Percentiles rank a stretch among this genome's conserved stretches.
phyloP scores from a whole-genome alignment of 2,329 filamentous ascomycete genomes.

The Huntiella moniliformis region DNA sequence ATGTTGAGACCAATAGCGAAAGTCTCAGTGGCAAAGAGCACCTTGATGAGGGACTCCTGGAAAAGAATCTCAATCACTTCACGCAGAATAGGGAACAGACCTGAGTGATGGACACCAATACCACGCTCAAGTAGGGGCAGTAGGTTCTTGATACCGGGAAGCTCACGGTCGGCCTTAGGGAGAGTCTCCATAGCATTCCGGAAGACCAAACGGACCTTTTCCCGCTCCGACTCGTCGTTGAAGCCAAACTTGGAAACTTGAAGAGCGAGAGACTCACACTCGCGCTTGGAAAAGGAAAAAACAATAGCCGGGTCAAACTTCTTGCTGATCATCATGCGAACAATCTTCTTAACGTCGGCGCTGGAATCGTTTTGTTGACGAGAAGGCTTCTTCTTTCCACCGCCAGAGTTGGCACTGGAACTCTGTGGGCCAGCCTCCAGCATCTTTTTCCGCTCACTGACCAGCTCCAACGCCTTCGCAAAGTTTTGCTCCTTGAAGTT shows the following conservation, averaged over 20 bases:
- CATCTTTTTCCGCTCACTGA: constrained; percentile 72
- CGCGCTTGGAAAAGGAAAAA: constrained; percentile 97
- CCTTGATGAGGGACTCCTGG: constrained; percentile 94
- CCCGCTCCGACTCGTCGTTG: constrained; percentile 91
- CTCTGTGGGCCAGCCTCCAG: constrained; percentile 50
- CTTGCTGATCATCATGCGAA: constrained; percentile 96
- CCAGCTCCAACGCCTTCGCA: constrained; percentile 80
- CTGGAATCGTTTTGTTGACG: constrained; percentile 48
- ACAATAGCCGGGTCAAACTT: constrained; percentile 97
- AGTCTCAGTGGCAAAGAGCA: constrained; percentile 92
- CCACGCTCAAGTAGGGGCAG: constrained; percentile 75
- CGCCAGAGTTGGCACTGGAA: constrained; percentile 30
- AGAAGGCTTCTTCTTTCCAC: constrained; percentile 81
- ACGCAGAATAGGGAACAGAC: constrained; percentile 84
- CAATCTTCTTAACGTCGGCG: constrained; percentile 89
- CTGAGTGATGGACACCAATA: constrained; percentile 94
- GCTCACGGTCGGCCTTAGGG: constrained; percentile 71
- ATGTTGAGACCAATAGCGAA: constrained; percentile 98
- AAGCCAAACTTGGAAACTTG: constrained; percentile 75
- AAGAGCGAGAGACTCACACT: constrained; percentile 80
- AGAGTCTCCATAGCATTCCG: constrained; percentile 81
- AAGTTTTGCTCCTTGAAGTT: constrained; percentile 95
- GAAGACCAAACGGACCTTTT: constrained; percentile 87
- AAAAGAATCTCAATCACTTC: constrained; percentile 98
- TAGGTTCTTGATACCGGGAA: constrained; percentile 83